A percentile compares a stretch with the other conserved stretches of the same genome.
These are phyloP conservation scores for Raphanus raphanistrum DNA, from an alignment of 345 rosid species.

Conservation along the genomic window DNA sequence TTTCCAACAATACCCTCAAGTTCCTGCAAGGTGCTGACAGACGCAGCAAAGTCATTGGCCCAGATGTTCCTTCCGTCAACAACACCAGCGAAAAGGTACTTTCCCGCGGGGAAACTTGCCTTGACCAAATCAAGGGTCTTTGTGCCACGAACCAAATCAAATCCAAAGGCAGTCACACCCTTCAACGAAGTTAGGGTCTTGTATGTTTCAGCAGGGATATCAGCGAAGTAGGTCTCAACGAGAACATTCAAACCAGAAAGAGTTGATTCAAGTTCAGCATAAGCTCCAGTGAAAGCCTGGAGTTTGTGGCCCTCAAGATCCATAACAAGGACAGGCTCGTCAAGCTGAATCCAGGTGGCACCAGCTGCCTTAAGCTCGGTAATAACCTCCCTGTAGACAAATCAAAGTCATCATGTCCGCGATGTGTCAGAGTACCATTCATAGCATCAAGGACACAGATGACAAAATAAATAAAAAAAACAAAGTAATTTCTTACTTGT, in stretches of 20 bases:
- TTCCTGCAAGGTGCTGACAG: conserved; percentile 55
- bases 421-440: conserved; percentile 26
- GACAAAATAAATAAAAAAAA: neutral
- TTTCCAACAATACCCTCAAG: conserved; percentile 90
- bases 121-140: conserved; percentile 82
- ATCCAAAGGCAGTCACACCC: conserved; percentile 83
- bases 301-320: conserved; percentile 89
- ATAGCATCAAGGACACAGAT: neutral
- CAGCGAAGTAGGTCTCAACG: conserved; percentile 95
- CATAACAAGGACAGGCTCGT: conserved; percentile 88
- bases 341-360: conserved; percentile 96
- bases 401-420: conserved; percentile 8
- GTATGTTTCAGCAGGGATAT: conserved; percentile 79
- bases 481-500: conserved; percentile 65
- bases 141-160: conserved; percentile 92
- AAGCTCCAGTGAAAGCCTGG: conserved; percentile 80
- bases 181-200: conserved; percentile 79
- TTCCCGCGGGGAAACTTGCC: conserved; percentile 75
- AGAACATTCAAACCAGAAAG: conserved; percentile 83
- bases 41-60: conserved; percentile 93
- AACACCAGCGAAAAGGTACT: conserved; percentile 91
- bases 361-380: conserved; percentile 96
- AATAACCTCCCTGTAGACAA: conserved; percentile 71
- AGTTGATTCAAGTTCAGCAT: conserved; percentile 74
- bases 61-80: conserved; percentile 99